These are phyloP conservation scores for Fragilaria radians DNA, from an alignment of 108 stramenopile species.

Conservation along the genomic window DNA sequence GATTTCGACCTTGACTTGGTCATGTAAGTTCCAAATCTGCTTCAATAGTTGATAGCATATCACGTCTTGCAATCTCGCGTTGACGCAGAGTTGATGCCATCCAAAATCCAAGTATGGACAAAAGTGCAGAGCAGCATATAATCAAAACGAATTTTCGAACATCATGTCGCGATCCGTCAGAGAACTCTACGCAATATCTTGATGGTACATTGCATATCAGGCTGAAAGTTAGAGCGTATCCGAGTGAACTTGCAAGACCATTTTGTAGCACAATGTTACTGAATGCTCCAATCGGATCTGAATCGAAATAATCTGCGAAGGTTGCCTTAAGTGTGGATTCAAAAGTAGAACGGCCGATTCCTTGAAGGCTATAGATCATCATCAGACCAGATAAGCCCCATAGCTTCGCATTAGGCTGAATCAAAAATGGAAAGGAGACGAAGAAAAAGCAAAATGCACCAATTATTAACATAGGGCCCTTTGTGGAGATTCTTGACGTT, in stretches of 20 bases:
- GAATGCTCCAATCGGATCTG: constrained; percentile 75
- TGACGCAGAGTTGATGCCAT: constrained; percentile 29
- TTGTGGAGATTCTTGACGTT: constrained; percentile 41
- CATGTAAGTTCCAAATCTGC: no score
- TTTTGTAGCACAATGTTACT: constrained; percentile 80
- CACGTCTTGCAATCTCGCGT: no score
- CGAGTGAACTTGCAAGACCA: constrained; percentile 63
- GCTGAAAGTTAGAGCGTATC: constrained; percentile 45
- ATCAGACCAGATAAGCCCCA: constrained; percentile 40
- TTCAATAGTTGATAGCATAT: no score
- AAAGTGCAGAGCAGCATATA: constrained; percentile 37
- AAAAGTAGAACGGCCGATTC: constrained; percentile 73
- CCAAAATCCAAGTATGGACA: constrained; percentile 57
- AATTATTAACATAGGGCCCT: constrained; percentile 45
- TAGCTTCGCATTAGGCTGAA: constrained; percentile 25
- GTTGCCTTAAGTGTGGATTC: constrained; percentile 72
- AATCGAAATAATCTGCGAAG: constrained; percentile 70
- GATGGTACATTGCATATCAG: constrained; percentile 17
- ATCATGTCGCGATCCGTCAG: constrained; percentile 53
- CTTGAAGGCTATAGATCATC: constrained; percentile 55
- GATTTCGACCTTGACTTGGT: no score
- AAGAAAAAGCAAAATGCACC: constrained; percentile 52
- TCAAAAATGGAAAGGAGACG: constrained; percentile 55
- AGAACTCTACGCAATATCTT: constrained; percentile 51
- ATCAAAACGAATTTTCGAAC: constrained; percentile 51